These are phyloP conservation scores for Colletotrichum lentis DNA, from an alignment of 2,329 filamentous ascomycete species.

Conservation along the genomic window DNA sequence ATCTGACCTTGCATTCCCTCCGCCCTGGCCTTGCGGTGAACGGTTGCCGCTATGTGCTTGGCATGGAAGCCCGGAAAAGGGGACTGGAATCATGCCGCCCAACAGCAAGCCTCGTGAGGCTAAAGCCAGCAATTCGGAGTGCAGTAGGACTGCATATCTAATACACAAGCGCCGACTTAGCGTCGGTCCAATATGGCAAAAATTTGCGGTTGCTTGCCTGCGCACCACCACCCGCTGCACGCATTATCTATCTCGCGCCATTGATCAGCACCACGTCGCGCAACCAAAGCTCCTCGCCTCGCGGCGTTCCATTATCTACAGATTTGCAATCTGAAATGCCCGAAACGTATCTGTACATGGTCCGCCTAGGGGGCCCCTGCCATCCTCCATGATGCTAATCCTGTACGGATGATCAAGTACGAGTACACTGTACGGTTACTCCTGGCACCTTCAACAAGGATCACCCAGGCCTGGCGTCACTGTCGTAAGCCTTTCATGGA, in stretches of 20 bases:
- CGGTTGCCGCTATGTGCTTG: conserved; percentile 23
- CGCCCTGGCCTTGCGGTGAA: conserved; percentile 15
- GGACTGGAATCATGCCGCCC: conserved; percentile 10
- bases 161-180: conserved; percentile 25
- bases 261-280: conserved; percentile 11
- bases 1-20: neutral
- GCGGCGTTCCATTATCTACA: conserved; percentile 19
- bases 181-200: conserved; percentile 6
- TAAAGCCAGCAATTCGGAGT: conserved; percentile 7
- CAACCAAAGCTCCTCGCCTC: conserved; percentile 23
- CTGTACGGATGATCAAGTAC: neutral
- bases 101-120: conserved; percentile 2
- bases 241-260: conserved; percentile 6
- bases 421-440: no score
- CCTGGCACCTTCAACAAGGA: conserved; percentile 23
- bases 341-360: conserved; percentile 2
- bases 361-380: conserved; percentile 16
- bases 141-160: conserved; percentile 1
- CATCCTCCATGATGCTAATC: conserved; percentile 18
- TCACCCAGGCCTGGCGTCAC: conserved; percentile 9
- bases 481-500: conserved; percentile 30
- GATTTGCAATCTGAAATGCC: conserved; percentile 26
- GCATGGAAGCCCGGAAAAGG: conserved; percentile 9
- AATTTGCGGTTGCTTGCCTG: conserved; percentile 4
- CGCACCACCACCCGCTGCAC: neutral